Base-by-base conservation (phyloP, 2,329 filamentous ascomycete species). In the Esteya vermicola region DNA sequence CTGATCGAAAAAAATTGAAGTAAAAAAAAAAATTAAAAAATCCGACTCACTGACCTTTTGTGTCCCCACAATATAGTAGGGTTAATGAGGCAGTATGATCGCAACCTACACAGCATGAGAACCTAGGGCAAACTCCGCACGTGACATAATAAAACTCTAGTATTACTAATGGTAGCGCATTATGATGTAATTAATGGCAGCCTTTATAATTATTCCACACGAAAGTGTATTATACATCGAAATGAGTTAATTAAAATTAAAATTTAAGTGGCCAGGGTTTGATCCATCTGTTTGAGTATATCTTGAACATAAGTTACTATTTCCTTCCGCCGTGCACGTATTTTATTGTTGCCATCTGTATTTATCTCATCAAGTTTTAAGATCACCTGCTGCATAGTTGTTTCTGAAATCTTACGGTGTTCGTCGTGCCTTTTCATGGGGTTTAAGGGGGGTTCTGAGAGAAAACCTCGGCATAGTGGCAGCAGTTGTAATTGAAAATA, bases 331-430 rank as follows among this genome's bases (percentile, higher is more conserved):
- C 65, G 72, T 12, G 67, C 59, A 45, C 82, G 67, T 21, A 81
- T 75, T 12, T 78, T 75, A 9, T 63, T 56, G 47, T 83, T 74
- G 6, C 81, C 81, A 36, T 80, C 78, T 0, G 78, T 78, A 49
- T 89, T 81, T 3, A 89, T 74, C 19, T 70, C 77, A 54, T 91
- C 84, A 30, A 85, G 58, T 60, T 88, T 89, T 47, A 91, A 60
- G 28, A 89, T 53, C 3, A 86, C 74, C 50, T 86, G 80, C 45
- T 79, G 75, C 65, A 91, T 65, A 30, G 86, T 70, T 5, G 78
- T 83, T 63, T 91, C 84, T 4, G 75, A 78, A 16, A 91, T 57
- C 54, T 72, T 78, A 54, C 80, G 77, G 55, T 89, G 79, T 52
- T 88, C 81, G 26, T 85, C 82, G 13, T 72, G 70, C 37, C 72